Evolutionary conservation across 2,329 filamentous ascomycete species (phyloP), one percentile per base, ranked within the genome.

Genomic region (Penicillium sp.): DNA sequence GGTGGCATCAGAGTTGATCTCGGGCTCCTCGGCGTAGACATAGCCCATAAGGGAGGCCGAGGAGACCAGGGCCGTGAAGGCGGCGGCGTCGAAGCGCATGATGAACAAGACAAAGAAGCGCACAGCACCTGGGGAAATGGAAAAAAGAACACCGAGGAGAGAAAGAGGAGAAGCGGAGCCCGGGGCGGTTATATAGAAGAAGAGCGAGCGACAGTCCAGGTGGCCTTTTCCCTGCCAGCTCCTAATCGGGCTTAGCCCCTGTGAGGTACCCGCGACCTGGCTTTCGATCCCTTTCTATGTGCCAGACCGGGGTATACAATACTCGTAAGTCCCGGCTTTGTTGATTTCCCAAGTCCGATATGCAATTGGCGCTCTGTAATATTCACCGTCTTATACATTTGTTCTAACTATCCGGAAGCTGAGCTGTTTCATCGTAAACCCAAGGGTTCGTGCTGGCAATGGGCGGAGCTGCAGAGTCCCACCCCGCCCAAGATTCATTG

Each of bases 81-180:
- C 84, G 73, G 88, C 84, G 73, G 88, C 80, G 77, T 88, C 87
- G 76, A 95, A 85, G 84, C 88, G 90, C 90, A 95, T 95, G 70
- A 69, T 85, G 81, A 68, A 58, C 45, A 57, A 56, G 46, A 43
- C 48, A 42, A 44, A 50, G 44, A 48, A 62, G 61, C 60, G 60
- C 57, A 60, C 52, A 60, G 55, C 53, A 57, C 42, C 46, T n/a
- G 44, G 51, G 44, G 49, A 53, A 54, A 46, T 47, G 49, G 48
- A 48, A 52, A 51, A 51, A 47, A 50, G 54, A 51, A 55, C 52
- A 53, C 49, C 53, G 43, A 58, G 47, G 46, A 46, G 47, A 60
- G 51, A 53, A 60, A 56, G 59, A 56, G 56, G 55, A 54, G 48
- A 31, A 54, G 55, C 50, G 52, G 56, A 54, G 39, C 39, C 39